These are phyloP conservation scores for Phytophthora sp. DNA, from an alignment of 352 stramenopile genomes.

Conservation along the genomic window DNA sequence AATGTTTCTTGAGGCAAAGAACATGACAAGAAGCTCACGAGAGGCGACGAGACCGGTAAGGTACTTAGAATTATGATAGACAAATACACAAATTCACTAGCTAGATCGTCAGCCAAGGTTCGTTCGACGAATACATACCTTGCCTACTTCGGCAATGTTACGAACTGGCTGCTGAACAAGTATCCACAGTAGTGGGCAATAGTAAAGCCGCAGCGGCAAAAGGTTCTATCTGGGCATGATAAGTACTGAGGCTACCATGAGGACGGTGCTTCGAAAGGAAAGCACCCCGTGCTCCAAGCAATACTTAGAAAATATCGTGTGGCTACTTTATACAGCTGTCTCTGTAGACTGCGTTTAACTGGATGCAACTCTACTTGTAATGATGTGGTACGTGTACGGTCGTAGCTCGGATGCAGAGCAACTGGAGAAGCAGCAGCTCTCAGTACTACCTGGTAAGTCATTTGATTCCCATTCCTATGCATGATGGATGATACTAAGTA, in stretches of 20 bases:
- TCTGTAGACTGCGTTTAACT: background rate
- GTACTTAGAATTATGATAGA: constrained; percentile 1
- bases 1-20: background rate
- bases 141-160: no score
- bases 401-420: no score
- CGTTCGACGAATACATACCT: no score
- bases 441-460: constrained; percentile 1
- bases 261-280: background rate
- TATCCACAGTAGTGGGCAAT: no score
- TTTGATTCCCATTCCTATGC: background rate
- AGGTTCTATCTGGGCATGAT: no score
- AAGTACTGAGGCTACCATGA: background rate
- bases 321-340: background rate
- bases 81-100: background rate
- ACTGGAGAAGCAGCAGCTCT: background rate
- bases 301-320: constrained; percentile 1
- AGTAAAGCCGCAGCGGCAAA: no score
- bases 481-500: background rate
- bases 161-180: no score
- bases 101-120: background rate
- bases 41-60: constrained; percentile 1
- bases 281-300: constrained; percentile 1
- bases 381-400: background rate
- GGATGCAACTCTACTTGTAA: background rate
- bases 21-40: no score